Evolutionary conservation across 148 eudicot species (phyloP), one percentile per base, ranked within the genome.

Genomic region (Rhododendron simsii): DNA sequence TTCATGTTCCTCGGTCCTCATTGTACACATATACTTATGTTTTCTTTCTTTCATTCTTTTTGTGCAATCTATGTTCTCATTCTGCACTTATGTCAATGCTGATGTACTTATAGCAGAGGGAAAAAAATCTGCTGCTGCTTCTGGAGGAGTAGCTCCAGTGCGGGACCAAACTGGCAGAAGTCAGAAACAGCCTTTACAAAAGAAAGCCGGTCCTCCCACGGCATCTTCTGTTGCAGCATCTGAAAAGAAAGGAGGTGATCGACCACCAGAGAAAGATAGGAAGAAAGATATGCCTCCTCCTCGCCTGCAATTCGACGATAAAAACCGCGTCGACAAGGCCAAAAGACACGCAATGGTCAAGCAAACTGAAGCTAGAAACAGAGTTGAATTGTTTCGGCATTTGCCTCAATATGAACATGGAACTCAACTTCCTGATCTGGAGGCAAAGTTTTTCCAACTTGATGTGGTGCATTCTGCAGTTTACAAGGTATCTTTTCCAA

Each of bases 371-470:
- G 93, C 91, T 23, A 92, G 89, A 88, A 95, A 96, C 84, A 89
- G 94, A 84, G 98, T 95, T 21, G 98, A 95, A 85, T 89, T 95
- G 69, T 96, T 96, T 87, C 91, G 90, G 87, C 99, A 96, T 91
- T 90, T 96, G 84, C 99, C 98, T 78, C 99, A 96, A 87, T 96
- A 95, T 91, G 98, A 96, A 87, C 93, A 89, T 86, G 98, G 93
- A 90, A 91, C 90, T 61, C 93, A 90, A 84, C 93, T 95, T 81
- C 89, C 89, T 85, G 96, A 94, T 81, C 90, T 96, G 26, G 96
- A 92, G 87, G 89, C 95, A 85, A 93, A 89, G 85, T 89, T 92
- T 89, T 96, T 95, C 86, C 91, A 89, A 83, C 88, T 91, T 87
- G 95, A 90, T 83, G 76, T 87, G 39, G 91, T 96, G 87, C 99